A percentile compares a stretch with the other conserved stretches of the same genome.
Evolutionary conservation across 2,329 filamentous ascomycete species (phyloP).

Genomic region (Beauveria australis): DNA sequence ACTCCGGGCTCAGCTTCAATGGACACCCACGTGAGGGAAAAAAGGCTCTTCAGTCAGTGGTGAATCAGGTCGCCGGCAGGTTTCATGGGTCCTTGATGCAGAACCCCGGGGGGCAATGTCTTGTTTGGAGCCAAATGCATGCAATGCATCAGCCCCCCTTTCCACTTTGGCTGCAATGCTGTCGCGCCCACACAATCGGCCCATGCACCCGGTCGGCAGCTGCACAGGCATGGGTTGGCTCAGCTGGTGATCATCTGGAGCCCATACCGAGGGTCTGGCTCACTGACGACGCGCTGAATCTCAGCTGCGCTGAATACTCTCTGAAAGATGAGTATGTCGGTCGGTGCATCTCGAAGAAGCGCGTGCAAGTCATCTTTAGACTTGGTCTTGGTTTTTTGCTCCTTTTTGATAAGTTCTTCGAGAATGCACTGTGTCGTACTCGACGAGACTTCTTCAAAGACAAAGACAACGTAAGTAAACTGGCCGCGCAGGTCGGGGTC

Average conservation of each 20-base stretch:
- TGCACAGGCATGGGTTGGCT: slow-evolving; percentile 4
- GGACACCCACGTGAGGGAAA: not conserved
- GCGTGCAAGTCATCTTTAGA: slow-evolving; percentile 15
- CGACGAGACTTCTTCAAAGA: slow-evolving; percentile 50
- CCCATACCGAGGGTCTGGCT: slow-evolving; percentile 46
- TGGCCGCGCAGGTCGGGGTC: slow-evolving; percentile 55
- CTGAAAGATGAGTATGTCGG: slow-evolving; percentile 46
- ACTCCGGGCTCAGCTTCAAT: not conserved
- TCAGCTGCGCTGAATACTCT: slow-evolving; percentile 42
- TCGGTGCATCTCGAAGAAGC: slow-evolving; percentile 22
- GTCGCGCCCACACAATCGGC: not conserved
- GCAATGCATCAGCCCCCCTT: not conserved
- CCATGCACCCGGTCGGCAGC: not conserved
- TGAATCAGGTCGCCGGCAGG: not conserved
- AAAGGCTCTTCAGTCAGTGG: not conserved
- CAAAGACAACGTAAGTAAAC: slow-evolving; percentile 54
- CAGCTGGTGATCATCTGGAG: slow-evolving; percentile 42
- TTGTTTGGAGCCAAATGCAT: not conserved
- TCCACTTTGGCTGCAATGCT: not conserved
- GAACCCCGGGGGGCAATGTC: not conserved
- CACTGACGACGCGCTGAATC: slow-evolving; percentile 40
- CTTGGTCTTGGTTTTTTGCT: slow-evolving; percentile 27
- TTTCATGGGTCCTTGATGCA: not conserved
- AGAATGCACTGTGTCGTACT: slow-evolving; percentile 45
- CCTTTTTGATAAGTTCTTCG: slow-evolving; percentile 48